phyloP scores from a whole-genome alignment of 495 filamentous ascomycete species.

The Podospora pseudocomata region DNA sequence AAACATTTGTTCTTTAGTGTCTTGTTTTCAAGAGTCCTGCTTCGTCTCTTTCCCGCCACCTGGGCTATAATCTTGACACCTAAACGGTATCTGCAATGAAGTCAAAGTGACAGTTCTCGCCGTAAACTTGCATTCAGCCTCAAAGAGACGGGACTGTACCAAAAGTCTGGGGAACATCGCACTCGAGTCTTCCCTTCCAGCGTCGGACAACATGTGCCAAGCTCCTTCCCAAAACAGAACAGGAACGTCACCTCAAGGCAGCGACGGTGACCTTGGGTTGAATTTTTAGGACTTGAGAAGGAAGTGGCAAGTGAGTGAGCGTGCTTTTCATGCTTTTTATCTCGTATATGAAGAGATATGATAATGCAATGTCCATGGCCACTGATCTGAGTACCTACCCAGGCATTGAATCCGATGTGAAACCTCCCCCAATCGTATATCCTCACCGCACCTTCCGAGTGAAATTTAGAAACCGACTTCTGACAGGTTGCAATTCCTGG shows the following conservation, averaged over 20 bases:
- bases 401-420: not conserved
- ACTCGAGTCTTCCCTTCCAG: not conserved
- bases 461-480: not conserved
- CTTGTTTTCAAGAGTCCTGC: too few species aligned
- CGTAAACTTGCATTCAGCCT: slow-evolving; percentile 11
- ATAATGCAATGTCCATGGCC: not conserved
- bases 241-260: not conserved
- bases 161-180: not conserved
- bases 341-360: not conserved
- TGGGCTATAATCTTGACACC: too few species aligned
- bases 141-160: not conserved
- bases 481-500: not conserved
- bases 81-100: not conserved
- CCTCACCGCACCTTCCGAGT: not conserved
- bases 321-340: not conserved
- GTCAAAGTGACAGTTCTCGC: slow-evolving; percentile 3
- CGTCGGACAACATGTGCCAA: not conserved
- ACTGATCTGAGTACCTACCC: too few species aligned
- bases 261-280: not conserved
- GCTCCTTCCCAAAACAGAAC: not conserved
- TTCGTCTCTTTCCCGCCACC: too few species aligned
- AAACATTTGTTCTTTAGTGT: too few species aligned
- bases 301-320: not conserved
- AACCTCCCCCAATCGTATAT: not conserved
- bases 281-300: not conserved